These are phyloP conservation scores for Phytopythium cucurbitacearum DNA, from an alignment of 352 stramenopile genomes.

Conservation along the genomic window DNA sequence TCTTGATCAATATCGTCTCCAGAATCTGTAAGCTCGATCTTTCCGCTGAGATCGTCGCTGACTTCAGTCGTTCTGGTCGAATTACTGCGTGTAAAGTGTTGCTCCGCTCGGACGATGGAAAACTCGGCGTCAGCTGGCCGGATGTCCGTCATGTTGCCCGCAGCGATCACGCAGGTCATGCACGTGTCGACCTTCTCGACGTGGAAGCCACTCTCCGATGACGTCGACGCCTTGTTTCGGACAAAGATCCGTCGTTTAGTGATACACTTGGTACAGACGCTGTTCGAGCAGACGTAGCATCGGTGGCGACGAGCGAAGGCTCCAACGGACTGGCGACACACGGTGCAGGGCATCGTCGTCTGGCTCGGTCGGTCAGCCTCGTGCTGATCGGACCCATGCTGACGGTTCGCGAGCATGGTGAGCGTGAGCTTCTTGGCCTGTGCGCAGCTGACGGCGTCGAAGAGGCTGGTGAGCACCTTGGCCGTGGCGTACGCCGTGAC, in stretches of 20 bases:
- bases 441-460: constrained; percentile 32
- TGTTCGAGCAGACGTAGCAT: constrained; percentile 36
- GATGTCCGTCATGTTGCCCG: constrained; percentile 22
- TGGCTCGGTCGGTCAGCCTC: neutral
- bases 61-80: too few species aligned
- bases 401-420: constrained; percentile 14
- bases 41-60: too few species aligned
- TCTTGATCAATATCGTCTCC: too few species aligned
- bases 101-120: constrained; percentile 6
- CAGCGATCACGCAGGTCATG: constrained; percentile 31
- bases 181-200: constrained; percentile 15
- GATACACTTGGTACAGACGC: constrained; percentile 40
- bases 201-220: constrained; percentile 5
- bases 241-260: constrained; percentile 45
- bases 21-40: too few species aligned
- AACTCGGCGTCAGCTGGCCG: constrained; percentile 18
- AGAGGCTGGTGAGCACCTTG: constrained; percentile 26
- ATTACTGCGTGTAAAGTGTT: too few species aligned
- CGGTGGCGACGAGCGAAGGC: constrained; percentile 13
- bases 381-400: neutral
- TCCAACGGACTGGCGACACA: constrained; percentile 17
- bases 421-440: constrained; percentile 50
- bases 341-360: constrained; percentile 15
- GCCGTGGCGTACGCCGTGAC: constrained; percentile 22
- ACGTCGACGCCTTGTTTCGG: too few species aligned